Conservation (phyloP, 805 yeast species). For the Wickerhamiella kurtzmanii region DNA sequence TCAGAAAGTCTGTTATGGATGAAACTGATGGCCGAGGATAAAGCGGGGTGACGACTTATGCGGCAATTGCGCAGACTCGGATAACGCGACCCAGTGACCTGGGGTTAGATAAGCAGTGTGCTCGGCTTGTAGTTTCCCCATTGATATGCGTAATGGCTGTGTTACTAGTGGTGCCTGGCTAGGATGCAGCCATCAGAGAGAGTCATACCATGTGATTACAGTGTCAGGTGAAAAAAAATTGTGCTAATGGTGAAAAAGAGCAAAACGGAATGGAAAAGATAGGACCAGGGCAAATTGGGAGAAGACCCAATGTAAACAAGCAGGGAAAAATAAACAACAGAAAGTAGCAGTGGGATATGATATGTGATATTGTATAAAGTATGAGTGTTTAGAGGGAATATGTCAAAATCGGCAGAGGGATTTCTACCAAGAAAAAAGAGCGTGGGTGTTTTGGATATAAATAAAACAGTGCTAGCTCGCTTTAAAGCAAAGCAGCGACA, state of each 20-base stretch:
- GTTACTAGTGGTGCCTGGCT: too few species aligned
- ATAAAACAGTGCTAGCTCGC: constrained; percentile 1
- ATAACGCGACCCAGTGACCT: background rate
- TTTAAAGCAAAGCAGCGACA: constrained; percentile 17
- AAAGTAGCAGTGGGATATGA: background rate
- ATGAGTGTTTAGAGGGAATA: background rate
- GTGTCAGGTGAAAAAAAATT: too few species aligned
- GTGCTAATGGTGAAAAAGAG: background rate
- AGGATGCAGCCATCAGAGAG: too few species aligned
- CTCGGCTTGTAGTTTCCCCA: too few species aligned
- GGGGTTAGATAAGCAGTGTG: background rate
- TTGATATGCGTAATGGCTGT: background rate
- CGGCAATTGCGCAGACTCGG: background rate
- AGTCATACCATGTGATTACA: too few species aligned
- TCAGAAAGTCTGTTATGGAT: background rate
- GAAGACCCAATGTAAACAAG: background rate
- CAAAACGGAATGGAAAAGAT: too few species aligned
- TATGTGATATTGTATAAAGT: background rate
- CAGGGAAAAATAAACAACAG: background rate
- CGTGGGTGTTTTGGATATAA: background rate
- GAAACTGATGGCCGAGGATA: background rate
- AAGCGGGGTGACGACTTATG: background rate
- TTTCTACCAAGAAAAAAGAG: background rate
- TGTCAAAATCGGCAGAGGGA: background rate
- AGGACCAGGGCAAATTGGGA: too few species aligned